Percentiles rank a stretch among this genome's conserved stretches.
Evolutionary conservation across 176 grass and related monocot genomes (phyloP).

Genomic region (Oropetium thomaeum): DNA sequence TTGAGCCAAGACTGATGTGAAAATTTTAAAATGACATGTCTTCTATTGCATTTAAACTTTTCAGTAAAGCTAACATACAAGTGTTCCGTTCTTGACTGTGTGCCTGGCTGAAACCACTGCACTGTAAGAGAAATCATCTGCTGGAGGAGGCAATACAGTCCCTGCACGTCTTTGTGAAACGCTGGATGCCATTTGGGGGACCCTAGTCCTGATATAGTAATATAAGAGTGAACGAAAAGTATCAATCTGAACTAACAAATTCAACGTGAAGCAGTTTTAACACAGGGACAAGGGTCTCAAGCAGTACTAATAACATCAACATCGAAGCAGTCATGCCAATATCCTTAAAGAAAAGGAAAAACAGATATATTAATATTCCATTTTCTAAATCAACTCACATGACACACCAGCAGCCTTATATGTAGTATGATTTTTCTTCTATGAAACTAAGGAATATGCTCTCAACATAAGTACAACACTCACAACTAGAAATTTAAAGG

Average conservation of each 20-base stretch:
- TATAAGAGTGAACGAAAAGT: slow-evolving; percentile 17
- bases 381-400: neutral
- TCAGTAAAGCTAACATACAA: slow-evolving; percentile 47
- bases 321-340: neutral
- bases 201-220: slow-evolving; percentile 76
- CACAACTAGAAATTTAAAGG: neutral
- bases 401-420: neutral
- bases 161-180: slow-evolving; percentile 73
- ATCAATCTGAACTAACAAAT: neutral
- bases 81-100: slow-evolving; percentile 57
- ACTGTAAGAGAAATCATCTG: slow-evolving; percentile 74
- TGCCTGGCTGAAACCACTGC: slow-evolving; percentile 50
- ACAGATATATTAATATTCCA: neutral
- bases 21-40: neutral
- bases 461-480: neutral
- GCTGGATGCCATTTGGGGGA: slow-evolving; percentile 79
- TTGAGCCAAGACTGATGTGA: slow-evolving; percentile 2
- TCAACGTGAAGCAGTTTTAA: slow-evolving; percentile 1
- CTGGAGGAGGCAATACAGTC: slow-evolving; percentile 73
- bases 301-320: neutral
- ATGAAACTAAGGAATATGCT: neutral
- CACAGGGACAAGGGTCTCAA: neutral
- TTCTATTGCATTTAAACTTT: slow-evolving; percentile 12
- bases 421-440: neutral
- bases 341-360: neutral